These are phyloP conservation scores for Noccaea caerulescens DNA, from an alignment of 345 rosid genomes.

Conservation along the genomic window DNA sequence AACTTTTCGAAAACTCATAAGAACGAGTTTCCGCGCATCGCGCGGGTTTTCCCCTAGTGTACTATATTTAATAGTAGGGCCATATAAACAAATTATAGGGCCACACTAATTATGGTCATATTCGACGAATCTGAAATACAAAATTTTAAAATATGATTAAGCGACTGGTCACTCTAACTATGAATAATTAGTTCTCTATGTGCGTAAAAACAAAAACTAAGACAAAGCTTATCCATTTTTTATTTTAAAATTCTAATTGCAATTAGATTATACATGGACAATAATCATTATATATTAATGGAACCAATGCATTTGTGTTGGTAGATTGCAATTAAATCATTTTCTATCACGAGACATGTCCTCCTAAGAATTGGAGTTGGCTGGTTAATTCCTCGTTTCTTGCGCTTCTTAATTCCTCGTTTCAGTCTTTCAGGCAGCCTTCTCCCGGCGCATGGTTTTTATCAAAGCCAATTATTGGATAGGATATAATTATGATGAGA, in stretches of 20 bases:
- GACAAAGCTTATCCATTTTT: too few species aligned
- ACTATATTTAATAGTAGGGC: conserved; percentile 18
- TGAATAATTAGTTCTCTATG: conserved; percentile 6
- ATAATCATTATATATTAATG: conserved; percentile 30
- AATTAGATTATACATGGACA: too few species aligned
- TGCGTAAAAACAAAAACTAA: too few species aligned
- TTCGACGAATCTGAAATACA: conserved; percentile 33
- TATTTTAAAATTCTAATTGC: too few species aligned
- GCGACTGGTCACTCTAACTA: background rate
- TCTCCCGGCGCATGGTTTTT: background rate
- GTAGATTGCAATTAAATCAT: background rate
- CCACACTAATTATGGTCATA: conserved; percentile 9
- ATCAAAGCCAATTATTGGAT: too few species aligned
- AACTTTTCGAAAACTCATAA: too few species aligned
- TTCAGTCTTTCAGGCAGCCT: background rate
- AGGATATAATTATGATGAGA: background rate
- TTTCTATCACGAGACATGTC: conserved; percentile 31
- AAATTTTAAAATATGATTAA: background rate
- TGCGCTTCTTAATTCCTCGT: conserved; percentile 16
- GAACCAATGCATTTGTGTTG: conserved; percentile 35
- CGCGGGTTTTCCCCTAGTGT: too few species aligned
- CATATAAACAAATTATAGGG: conserved; percentile 7
- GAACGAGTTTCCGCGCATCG: too few species aligned
- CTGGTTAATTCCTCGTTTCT: background rate
- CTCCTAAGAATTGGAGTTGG: conserved; percentile 25